Percentiles rank a stretch among this genome's conserved stretches.
Conservation (phyloP, 306 rosid genomes). For the Cicer cuneatum region DNA sequence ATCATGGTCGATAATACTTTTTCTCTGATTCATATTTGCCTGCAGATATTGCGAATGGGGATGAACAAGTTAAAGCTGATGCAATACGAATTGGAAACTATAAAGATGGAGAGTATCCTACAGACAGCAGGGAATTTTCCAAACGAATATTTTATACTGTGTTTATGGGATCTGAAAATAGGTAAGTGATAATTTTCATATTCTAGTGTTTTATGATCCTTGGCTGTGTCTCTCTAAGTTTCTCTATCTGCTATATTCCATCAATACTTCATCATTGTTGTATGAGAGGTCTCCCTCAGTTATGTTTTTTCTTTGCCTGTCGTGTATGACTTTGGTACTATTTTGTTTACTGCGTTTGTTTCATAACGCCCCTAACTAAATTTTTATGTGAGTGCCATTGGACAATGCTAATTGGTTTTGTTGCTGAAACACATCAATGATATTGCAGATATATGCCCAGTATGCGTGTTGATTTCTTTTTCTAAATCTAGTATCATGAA, state of each 20-base stretch:
- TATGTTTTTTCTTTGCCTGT: background rate
- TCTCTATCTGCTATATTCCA: constrained; percentile 26
- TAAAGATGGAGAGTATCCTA: constrained; percentile 82
- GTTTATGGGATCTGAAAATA: constrained; percentile 97
- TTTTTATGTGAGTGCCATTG: background rate
- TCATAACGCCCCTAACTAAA: background rate
- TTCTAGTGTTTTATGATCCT: constrained; percentile 31
- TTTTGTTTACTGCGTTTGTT: constrained; percentile 5
- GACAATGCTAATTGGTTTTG: constrained; percentile 19
- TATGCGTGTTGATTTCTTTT: background rate
- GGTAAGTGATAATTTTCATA: constrained; percentile 51
- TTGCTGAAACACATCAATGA: constrained; percentile 11
- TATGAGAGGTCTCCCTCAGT: constrained; percentile 2
- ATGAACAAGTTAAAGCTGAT: constrained; percentile 91
- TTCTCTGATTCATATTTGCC: constrained; percentile 43
- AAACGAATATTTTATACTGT: constrained; percentile 84
- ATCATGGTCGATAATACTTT: constrained; percentile 1
- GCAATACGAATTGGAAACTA: constrained; percentile 90
- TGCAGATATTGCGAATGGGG: constrained; percentile 86
- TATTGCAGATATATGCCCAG: constrained; percentile 14
- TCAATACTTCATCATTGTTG: constrained; percentile 9
- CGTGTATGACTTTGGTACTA: constrained; percentile 13
- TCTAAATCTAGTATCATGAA: constrained; percentile 14
- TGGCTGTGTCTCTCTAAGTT: constrained; percentile 13
- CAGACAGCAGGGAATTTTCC: constrained; percentile 89